A percentile compares a stretch with the other conserved stretches of the same genome.
Evolutionary conservation across 257 asterid genomes (phyloP).

Genomic region (Handroanthus guayacan): DNA sequence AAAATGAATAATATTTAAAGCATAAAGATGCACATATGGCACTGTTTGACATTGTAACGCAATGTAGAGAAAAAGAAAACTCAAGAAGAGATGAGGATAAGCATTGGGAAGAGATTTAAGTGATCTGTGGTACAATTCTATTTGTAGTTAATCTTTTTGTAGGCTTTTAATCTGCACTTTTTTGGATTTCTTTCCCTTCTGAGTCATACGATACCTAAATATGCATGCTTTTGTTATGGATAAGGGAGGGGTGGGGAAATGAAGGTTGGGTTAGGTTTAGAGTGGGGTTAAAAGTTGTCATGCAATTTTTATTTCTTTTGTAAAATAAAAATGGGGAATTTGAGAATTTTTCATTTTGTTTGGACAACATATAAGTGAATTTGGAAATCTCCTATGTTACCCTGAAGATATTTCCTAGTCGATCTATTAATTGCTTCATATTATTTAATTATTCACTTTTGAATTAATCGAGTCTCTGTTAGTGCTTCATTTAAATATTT

Average conservation of each 20-base stretch:
- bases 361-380: too few species aligned
- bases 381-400: too few species aligned
- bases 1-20: not conserved
- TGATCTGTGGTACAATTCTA: slow-evolving; percentile 16
- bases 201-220: not conserved
- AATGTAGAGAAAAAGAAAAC: slow-evolving; percentile 22
- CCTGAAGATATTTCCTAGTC: too few species aligned
- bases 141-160: slow-evolving; percentile 17
- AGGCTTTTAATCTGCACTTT: slow-evolving; percentile 2
- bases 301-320: too few species aligned
- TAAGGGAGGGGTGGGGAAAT: not conserved
- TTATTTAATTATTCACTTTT: too few species aligned
- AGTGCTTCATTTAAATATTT: too few species aligned
- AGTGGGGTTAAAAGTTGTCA: not conserved
- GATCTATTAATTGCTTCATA: too few species aligned
- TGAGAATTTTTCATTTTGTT: too few species aligned
- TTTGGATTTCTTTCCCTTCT: not conserved
- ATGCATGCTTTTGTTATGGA: not conserved
- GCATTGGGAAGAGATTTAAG: slow-evolving; percentile 3
- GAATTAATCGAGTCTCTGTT: too few species aligned
- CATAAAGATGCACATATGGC: slow-evolving; percentile 24
- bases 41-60: slow-evolving; percentile 23
- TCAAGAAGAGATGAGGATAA: slow-evolving; percentile 27
- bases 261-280: not conserved
- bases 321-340: too few species aligned